Conservation (phyloP, 2,329 filamentous ascomycete genomes). For the Alternaria triticimaculans region DNA sequence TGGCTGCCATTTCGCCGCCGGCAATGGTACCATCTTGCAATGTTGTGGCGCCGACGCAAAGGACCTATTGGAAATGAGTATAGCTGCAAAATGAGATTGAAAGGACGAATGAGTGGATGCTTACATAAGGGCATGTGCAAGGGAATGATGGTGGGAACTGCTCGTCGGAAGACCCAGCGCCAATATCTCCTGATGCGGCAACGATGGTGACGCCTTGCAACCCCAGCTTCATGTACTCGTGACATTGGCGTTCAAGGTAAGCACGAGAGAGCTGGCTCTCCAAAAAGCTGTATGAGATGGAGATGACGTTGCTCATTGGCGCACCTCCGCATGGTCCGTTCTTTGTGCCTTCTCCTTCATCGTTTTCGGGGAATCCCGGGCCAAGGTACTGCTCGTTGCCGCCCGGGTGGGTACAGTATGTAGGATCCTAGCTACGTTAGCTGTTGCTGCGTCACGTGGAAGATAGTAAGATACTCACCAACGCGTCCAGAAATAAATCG, state of each 20-base stretch:
- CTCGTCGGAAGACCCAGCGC: slow-evolving; percentile 18
- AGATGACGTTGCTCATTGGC: slow-evolving; percentile 59
- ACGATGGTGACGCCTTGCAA: slow-evolving; percentile 54
- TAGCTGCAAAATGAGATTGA: background rate
- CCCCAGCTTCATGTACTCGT: slow-evolving; percentile 55
- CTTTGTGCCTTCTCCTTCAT: slow-evolving; percentile 26
- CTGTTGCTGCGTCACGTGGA: background rate
- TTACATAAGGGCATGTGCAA: slow-evolving; percentile 67
- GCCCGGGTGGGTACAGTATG: slow-evolving; percentile 27
- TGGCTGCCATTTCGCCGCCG: background rate
- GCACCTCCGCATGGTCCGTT: slow-evolving; percentile 49
- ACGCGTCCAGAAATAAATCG: slow-evolving; percentile 26
- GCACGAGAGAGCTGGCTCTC: slow-evolving; percentile 58
- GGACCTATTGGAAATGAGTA: slow-evolving; percentile 40
- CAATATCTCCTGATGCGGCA: slow-evolving; percentile 56
- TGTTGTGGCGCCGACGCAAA: slow-evolving; percentile 65
- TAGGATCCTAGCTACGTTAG: slow-evolving; percentile 17
- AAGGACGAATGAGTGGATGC: background rate
- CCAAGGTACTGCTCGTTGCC: slow-evolving; percentile 15
- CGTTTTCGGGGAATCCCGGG: background rate
- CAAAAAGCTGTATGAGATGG: slow-evolving; percentile 61
- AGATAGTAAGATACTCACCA: slow-evolving; percentile 1
- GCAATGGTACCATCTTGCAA: slow-evolving; percentile 6
- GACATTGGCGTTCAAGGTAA: slow-evolving; percentile 59
- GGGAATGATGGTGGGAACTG: slow-evolving; percentile 66